Evolutionary conservation across 306 rosid species (phyloP).

Genomic region (Rosa chinensis): DNA sequence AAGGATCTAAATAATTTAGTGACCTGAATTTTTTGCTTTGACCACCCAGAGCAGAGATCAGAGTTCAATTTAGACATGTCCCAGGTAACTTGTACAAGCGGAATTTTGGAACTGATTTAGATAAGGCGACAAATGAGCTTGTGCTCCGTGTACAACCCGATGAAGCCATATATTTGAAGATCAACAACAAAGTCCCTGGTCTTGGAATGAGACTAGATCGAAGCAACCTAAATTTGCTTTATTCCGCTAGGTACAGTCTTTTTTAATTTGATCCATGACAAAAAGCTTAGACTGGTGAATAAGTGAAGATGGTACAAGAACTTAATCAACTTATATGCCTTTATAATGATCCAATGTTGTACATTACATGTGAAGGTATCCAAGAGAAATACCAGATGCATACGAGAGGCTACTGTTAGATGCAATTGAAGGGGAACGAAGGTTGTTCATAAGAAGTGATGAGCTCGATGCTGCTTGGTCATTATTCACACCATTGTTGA

Average conservation of each 20-base stretch:
- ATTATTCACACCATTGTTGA: slow-evolving; percentile 82
- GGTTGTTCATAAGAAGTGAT: slow-evolving; percentile 92
- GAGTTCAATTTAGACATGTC: slow-evolving; percentile 96
- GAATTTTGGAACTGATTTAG: slow-evolving; percentile 85
- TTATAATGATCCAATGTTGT: not conserved
- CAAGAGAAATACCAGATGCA: slow-evolving; percentile 89
- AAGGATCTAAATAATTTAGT: slow-evolving; percentile 18
- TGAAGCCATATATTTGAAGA: slow-evolving; percentile 93
- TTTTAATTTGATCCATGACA: not conserved
- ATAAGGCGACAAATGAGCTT: slow-evolving; percentile 92
- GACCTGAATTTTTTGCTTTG: slow-evolving; percentile 18
- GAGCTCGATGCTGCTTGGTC: slow-evolving; percentile 97
- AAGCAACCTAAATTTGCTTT: slow-evolving; percentile 85
- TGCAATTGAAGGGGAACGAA: slow-evolving; percentile 91
- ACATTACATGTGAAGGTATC: slow-evolving; percentile 55
- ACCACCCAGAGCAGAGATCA: slow-evolving; percentile 84
- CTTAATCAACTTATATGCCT: not conserved
- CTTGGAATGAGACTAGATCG: slow-evolving; percentile 96
- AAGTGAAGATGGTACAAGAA: not conserved
- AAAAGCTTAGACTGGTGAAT: not conserved
- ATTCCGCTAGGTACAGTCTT: slow-evolving; percentile 64
- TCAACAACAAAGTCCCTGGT: slow-evolving; percentile 98
- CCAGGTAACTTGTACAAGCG: slow-evolving; percentile 93
- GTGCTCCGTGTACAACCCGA: slow-evolving; percentile 97
- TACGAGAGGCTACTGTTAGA: slow-evolving; percentile 90